Conservation (phyloP, 495 filamentous ascomycete species). For the Pyronema domesticum region DNA sequence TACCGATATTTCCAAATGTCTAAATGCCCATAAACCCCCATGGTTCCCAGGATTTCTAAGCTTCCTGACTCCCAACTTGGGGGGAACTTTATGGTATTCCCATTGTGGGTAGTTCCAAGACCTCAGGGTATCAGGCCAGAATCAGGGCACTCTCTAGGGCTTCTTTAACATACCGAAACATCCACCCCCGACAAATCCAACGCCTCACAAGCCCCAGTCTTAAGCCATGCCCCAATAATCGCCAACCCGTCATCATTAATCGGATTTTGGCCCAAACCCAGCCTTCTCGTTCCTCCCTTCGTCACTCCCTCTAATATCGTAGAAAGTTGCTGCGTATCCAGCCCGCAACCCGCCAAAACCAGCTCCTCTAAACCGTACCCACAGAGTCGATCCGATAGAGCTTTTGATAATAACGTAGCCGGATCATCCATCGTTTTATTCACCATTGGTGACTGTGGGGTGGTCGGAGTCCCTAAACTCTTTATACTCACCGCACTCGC, state of each 20-base stretch:
- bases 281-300: slow-evolving; percentile 52
- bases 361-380: slow-evolving; percentile 66
- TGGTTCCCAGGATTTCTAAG: too few species aligned
- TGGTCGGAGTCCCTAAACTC: too few species aligned
- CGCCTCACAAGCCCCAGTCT: slow-evolving; percentile 60
- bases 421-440: slow-evolving; percentile 24
- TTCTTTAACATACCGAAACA: slow-evolving; percentile 25
- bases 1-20: too few species aligned
- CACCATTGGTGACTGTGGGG: not conserved
- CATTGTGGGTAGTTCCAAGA: not conserved
- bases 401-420: slow-evolving; percentile 48
- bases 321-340: slow-evolving; percentile 50
- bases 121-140: not conserved
- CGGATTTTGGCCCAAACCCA: slow-evolving; percentile 67
- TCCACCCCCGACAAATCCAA: slow-evolving; percentile 91
- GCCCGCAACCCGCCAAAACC: slow-evolving; percentile 59
- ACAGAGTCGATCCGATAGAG: slow-evolving; percentile 55
- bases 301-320: slow-evolving; percentile 57
- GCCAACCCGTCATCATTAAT: slow-evolving; percentile 54
- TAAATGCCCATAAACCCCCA: too few species aligned
- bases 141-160: not conserved
- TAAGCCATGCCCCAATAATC: slow-evolving; percentile 58
- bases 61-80: too few species aligned
- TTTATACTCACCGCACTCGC: not conserved
- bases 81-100: not conserved